A percentile compares a stretch with the other conserved stretches of the same genome.
Conservation (phyloP, 2,329 filamentous ascomycete genomes). For the Dryadomyces quercus-mongolicae region DNA sequence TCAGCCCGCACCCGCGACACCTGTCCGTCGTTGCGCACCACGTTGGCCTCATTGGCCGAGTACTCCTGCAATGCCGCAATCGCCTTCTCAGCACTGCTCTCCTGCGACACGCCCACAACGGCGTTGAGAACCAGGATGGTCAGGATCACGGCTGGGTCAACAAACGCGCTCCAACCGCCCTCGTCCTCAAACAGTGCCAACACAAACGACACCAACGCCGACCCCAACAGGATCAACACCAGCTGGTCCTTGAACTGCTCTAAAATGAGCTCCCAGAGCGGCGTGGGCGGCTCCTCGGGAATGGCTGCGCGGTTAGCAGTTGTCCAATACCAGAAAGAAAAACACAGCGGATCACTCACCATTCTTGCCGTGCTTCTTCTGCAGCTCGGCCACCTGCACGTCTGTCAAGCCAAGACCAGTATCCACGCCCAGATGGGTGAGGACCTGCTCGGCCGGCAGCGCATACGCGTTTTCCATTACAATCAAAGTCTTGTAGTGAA, state of each 20-base stretch:
- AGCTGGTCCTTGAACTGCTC: slow-evolving; percentile 99
- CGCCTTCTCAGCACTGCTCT: slow-evolving; percentile 96
- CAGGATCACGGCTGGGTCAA: slow-evolving; percentile 90
- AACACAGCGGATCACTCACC: slow-evolving; percentile 30
- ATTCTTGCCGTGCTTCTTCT: slow-evolving; percentile 53
- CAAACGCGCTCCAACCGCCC: slow-evolving; percentile 92
- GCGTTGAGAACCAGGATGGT: slow-evolving; percentile 95
- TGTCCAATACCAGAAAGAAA: background rate
- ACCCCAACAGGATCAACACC: slow-evolving; percentile 86
- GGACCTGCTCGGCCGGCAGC: slow-evolving; percentile 43
- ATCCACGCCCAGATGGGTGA: slow-evolving; percentile 46
- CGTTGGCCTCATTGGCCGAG: slow-evolving; percentile 94
- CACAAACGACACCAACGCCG: slow-evolving; percentile 85
- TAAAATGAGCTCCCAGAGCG: slow-evolving; percentile 88
- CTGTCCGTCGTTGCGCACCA: slow-evolving; percentile 67
- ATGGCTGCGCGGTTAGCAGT: slow-evolving; percentile 30
- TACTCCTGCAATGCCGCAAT: slow-evolving; percentile 98
- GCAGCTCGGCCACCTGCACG: slow-evolving; percentile 41
- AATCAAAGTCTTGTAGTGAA: background rate
- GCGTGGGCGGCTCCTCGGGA: slow-evolving; percentile 84
- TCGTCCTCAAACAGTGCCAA: slow-evolving; percentile 87
- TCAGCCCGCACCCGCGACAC: slow-evolving; percentile 85
- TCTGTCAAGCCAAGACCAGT: slow-evolving; percentile 42
- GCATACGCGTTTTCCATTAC: slow-evolving; percentile 53
- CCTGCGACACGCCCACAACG: slow-evolving; percentile 94